Conservation (phyloP, 176 grass and related monocot genomes). For the Hyparrhenia diplandra region DNA sequence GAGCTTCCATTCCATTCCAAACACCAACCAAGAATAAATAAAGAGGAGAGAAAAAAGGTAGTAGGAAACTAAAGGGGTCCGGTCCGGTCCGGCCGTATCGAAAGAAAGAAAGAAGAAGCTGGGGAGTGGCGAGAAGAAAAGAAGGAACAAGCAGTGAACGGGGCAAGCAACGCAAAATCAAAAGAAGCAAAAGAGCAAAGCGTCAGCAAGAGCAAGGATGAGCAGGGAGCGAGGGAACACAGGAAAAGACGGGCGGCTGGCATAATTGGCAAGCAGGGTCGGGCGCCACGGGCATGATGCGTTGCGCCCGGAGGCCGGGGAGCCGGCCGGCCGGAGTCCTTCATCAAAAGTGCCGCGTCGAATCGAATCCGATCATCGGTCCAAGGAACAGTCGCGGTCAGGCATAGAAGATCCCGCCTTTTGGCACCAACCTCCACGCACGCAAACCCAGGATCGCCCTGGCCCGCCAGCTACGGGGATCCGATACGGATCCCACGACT, state of each 20-base stretch:
- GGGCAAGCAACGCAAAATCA: slow-evolving; percentile 17
- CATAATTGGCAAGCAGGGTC: slow-evolving; percentile 22
- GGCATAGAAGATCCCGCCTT: slow-evolving; percentile 75
- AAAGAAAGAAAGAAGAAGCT: slow-evolving; percentile 9
- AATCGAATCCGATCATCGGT: slow-evolving; percentile 79
- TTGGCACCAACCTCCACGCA: slow-evolving; percentile 53
- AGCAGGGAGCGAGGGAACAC: slow-evolving; percentile 29
- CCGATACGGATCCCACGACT: slow-evolving; percentile 26
- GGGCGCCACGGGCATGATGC: slow-evolving; percentile 13
- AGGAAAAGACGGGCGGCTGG: slow-evolving; percentile 53
- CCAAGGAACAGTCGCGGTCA: slow-evolving; percentile 77
- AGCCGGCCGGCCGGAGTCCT: not conserved
- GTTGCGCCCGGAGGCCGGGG: not conserved
- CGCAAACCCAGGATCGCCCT: slow-evolving; percentile 10
- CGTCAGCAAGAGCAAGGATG: not conserved
- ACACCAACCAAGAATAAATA: not conserved
- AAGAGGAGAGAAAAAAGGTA: too few species aligned
- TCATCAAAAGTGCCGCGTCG: slow-evolving; percentile 53
- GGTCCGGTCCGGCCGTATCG: slow-evolving; percentile 1
- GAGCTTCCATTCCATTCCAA: slow-evolving; percentile 10
- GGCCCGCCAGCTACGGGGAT: slow-evolving; percentile 10
- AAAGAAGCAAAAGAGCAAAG: slow-evolving; percentile 55
- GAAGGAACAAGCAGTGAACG: not conserved
- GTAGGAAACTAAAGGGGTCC: slow-evolving; percentile 25
- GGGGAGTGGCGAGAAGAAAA: slow-evolving; percentile 4